phyloP scores from a whole-genome alignment of 2,329 filamentous ascomycete species.

The Chrysosporium keratinophilum region DNA sequence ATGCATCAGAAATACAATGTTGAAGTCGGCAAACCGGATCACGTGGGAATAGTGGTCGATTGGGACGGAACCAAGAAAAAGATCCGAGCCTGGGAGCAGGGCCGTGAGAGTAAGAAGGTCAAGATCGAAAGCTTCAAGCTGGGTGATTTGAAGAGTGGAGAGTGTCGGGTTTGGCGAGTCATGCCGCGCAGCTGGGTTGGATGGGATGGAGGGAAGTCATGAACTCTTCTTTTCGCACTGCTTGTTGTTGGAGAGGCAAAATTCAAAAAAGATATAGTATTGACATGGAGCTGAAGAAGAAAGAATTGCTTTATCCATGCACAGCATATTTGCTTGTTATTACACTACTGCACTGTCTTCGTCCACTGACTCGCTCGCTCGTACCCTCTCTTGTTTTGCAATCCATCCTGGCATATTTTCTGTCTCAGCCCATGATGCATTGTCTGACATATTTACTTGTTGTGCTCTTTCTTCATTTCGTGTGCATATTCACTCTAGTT shows the following conservation, averaged over 20 bases:
- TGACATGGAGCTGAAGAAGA: background rate
- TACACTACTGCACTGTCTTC: background rate
- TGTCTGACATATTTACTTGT: background rate
- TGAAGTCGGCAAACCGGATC: slow-evolving; percentile 79
- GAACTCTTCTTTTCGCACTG: background rate
- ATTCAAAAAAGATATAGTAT: background rate
- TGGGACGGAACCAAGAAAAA: slow-evolving; percentile 99
- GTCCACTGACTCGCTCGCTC: background rate
- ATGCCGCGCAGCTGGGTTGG: slow-evolving; percentile 89
- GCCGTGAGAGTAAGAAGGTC: slow-evolving; percentile 83
- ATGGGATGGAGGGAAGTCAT: slow-evolving; percentile 49
- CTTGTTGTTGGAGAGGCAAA: background rate
- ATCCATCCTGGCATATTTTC: background rate
- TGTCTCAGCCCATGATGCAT: background rate
- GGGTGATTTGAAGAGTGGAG: slow-evolving; percentile 80
- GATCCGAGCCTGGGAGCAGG: slow-evolving; percentile 89
- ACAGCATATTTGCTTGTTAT: background rate
- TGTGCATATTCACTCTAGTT: background rate
- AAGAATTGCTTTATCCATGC: slow-evolving; percentile 1
- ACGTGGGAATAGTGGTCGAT: slow-evolving; percentile 83
- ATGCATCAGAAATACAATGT: slow-evolving; percentile 90
- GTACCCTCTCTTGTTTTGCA: background rate
- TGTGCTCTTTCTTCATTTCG: background rate
- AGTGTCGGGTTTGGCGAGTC: slow-evolving; percentile 94
- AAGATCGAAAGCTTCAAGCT: slow-evolving; percentile 91